Conservation (phyloP, 768 basidiomycete genomes). For the Lentinula raphanica region DNA sequence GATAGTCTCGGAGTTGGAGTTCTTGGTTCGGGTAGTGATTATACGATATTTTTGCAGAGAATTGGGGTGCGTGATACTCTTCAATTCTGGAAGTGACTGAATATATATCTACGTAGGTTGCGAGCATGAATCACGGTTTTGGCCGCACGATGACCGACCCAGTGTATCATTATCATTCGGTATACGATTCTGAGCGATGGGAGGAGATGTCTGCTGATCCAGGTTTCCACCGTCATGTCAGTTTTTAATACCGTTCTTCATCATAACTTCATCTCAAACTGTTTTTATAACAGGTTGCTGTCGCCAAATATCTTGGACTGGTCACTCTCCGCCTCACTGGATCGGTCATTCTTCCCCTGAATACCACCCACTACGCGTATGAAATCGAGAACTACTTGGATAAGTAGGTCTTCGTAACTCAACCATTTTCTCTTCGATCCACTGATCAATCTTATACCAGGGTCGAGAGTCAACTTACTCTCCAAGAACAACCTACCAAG, state of each 20-base stretch:
- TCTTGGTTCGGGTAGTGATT: slow-evolving; percentile 86
- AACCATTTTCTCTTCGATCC: neutral
- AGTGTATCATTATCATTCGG: slow-evolving; percentile 58
- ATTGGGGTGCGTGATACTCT: slow-evolving; percentile 33
- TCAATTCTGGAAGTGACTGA: neutral
- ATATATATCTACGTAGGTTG: slow-evolving; percentile 15
- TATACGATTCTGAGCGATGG: slow-evolving; percentile 57
- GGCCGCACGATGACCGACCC: slow-evolving; percentile 25
- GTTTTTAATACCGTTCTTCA: slow-evolving; percentile 10
- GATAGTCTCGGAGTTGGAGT: slow-evolving; percentile 42
- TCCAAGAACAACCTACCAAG: slow-evolving; percentile 8
- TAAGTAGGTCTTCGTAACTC: slow-evolving; percentile 27
- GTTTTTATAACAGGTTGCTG: slow-evolving; percentile 7
- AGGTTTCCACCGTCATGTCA: slow-evolving; percentile 52
- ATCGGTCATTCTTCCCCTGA: slow-evolving; percentile 55
- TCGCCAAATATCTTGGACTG: slow-evolving; percentile 40
- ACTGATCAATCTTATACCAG: slow-evolving; percentile 21
- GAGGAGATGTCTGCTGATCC: slow-evolving; percentile 62
- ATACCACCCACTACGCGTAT: slow-evolving; percentile 61
- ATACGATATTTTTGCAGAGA: slow-evolving; percentile 85
- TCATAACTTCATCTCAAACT: neutral
- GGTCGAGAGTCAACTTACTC: slow-evolving; percentile 43
- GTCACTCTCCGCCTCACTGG: slow-evolving; percentile 47
- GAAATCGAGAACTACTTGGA: slow-evolving; percentile 50
- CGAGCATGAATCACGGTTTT: slow-evolving; percentile 18